Evolutionary conservation across 805 yeast species (phyloP).

Genomic region (Starmerella apis): DNA sequence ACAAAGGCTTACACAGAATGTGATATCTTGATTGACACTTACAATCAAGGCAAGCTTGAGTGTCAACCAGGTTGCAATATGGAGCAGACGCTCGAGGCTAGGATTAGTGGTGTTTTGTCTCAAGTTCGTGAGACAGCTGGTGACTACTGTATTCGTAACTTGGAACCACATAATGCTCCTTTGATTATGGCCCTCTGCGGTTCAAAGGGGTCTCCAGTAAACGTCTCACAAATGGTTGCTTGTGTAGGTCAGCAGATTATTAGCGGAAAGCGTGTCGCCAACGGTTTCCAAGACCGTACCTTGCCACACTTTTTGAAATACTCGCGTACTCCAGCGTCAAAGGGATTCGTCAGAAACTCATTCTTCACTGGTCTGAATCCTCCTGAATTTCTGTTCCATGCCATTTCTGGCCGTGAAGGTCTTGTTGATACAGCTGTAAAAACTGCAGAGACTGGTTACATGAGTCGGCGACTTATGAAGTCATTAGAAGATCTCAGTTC

Average conservation of each 20-base stretch:
- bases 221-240: constrained; percentile 99
- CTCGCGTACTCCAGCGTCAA: constrained; percentile 94
- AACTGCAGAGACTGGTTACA: constrained; percentile 98
- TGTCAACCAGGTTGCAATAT: constrained; percentile 99
- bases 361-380: constrained; percentile 90
- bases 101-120: constrained; percentile 89
- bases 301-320: constrained; percentile 92
- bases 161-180: constrained; percentile 87
- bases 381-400: constrained; percentile 95
- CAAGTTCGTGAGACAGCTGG: constrained; percentile 99
- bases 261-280: constrained; percentile 97
- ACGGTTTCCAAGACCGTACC: constrained; percentile 98
- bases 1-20: constrained; percentile 83
- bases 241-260: constrained; percentile 95
- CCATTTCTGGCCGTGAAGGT: constrained; percentile 99
- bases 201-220: constrained; percentile 93
- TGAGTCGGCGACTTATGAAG: constrained; percentile 97
- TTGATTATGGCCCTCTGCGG: constrained; percentile 99
- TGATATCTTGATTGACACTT: constrained; percentile 75
- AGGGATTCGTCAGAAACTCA: constrained; percentile 94
- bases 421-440: constrained; percentile 98
- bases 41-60: constrained; percentile 77
- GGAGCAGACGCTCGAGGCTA: constrained; percentile 95
- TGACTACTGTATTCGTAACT: constrained; percentile 87
- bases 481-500: constrained; percentile 92